phyloP scores from a whole-genome alignment of 148 eudicot species.

The Fallopia convolvulus region DNA sequence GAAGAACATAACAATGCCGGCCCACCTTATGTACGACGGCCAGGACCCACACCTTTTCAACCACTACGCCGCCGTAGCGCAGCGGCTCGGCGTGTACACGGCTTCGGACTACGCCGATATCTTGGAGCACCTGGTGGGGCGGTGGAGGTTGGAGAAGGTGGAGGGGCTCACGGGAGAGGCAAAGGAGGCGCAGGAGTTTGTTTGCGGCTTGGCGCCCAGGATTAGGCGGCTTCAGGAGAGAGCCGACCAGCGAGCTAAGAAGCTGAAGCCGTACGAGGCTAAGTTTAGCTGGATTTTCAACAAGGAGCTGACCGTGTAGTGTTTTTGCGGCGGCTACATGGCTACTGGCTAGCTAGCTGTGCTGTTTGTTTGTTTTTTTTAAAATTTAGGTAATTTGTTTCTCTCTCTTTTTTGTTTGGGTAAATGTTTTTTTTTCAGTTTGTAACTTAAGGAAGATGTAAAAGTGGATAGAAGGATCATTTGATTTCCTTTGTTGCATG shows the following conservation, averaged over 20 bases:
- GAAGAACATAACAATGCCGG: conserved; percentile 30
- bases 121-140: conserved; percentile 22
- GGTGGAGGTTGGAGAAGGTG: conserved; percentile 26
- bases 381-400: background rate
- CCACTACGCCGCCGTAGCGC: conserved; percentile 27
- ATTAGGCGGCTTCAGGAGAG: conserved; percentile 27
- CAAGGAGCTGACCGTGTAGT: background rate
- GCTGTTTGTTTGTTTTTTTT: background rate
- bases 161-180: conserved; percentile 19
- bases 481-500: too few species aligned
- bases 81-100: conserved; percentile 33
- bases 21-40: conserved; percentile 31
- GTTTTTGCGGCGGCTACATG: background rate
- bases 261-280: conserved; percentile 12
- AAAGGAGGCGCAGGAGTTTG: conserved; percentile 24
- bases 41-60: conserved; percentile 20
- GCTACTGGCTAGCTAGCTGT: background rate
- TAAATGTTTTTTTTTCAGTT: too few species aligned
- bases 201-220: conserved; percentile 21
- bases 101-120: conserved; percentile 33
- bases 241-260: conserved; percentile 25
- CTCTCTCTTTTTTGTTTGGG: too few species aligned
- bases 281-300: conserved; percentile 32
- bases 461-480: too few species aligned
- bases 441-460: too few species aligned